Percentiles rank a stretch among this genome's conserved stretches.
phyloP scores from a whole-genome alignment of 1,284 basidiomycete species.

The Cutaneotrichosporon spelunceum region DNA sequence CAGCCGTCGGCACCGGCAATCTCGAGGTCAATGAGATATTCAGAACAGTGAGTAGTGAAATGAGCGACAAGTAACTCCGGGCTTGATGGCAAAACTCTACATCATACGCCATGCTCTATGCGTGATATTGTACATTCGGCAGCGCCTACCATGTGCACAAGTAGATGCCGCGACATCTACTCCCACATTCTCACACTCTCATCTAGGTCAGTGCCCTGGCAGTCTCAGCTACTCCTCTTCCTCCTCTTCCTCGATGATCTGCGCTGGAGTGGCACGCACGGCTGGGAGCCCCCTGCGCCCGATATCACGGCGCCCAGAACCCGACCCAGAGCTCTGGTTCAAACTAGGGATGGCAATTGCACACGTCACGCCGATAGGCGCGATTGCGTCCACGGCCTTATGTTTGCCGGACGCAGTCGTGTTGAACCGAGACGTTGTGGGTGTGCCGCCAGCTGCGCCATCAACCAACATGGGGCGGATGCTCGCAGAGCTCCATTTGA shows the following conservation, averaged over 20 bases:
- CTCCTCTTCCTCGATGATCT: conserved; percentile 10
- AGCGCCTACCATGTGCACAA: neutral
- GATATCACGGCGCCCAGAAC: neutral
- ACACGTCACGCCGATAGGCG: neutral
- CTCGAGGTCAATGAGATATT: no score
- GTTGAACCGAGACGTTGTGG: neutral
- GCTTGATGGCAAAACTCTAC: neutral
- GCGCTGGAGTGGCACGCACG: neutral
- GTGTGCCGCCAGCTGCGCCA: neutral
- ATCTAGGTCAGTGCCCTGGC: neutral
- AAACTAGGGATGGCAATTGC: neutral
- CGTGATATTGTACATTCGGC: neutral
- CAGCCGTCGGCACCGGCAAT: no score
- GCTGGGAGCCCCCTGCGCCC: conserved; percentile 1
- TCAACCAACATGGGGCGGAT: neutral
- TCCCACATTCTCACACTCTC: neutral
- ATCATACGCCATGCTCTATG: conserved; percentile 1
- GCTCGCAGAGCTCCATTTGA: conserved; percentile 12
- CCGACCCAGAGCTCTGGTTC: neutral
- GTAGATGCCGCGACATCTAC: neutral
- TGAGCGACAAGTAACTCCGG: no score
- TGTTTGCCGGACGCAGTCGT: neutral
- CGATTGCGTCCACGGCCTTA: neutral
- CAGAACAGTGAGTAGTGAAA: no score
- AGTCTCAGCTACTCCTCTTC: neutral